Conservation (phyloP, 2,329 filamentous ascomycete species). For the Sporothrix pallida region DNA sequence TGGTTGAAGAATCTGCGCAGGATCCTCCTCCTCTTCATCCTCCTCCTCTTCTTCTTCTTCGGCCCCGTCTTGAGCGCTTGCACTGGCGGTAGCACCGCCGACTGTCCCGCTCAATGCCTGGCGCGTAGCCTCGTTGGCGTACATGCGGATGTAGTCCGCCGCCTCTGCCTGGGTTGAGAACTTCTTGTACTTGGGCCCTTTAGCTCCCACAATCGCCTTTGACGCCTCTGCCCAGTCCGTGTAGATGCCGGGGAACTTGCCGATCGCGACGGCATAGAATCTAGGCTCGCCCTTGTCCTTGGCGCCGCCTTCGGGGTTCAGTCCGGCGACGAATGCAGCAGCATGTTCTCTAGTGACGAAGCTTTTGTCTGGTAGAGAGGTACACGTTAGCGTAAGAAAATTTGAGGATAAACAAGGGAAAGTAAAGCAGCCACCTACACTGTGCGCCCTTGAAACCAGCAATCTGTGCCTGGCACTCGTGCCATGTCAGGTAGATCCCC, state of each 20-base stretch:
- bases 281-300: slow-evolving; percentile 50
- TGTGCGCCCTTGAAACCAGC: slow-evolving; percentile 67
- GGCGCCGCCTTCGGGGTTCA: slow-evolving; percentile 51
- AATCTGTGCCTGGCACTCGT: slow-evolving; percentile 66
- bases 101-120: slow-evolving; percentile 47
- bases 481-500: slow-evolving; percentile 67
- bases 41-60: slow-evolving; percentile 40
- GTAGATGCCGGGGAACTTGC: slow-evolving; percentile 64
- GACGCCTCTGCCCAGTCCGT: slow-evolving; percentile 71
- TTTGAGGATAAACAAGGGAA: slow-evolving; percentile 10
- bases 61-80: slow-evolving; percentile 36
- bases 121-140: slow-evolving; percentile 53
- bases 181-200: slow-evolving; percentile 71
- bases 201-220: slow-evolving; percentile 74
- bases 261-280: slow-evolving; percentile 67
- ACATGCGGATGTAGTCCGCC: slow-evolving; percentile 70
- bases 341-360: slow-evolving; percentile 77
- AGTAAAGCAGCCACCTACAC: slow-evolving; percentile 59
- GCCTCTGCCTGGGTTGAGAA: slow-evolving; percentile 74
- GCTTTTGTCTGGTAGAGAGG: slow-evolving; percentile 69
- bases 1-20: slow-evolving; percentile 45
- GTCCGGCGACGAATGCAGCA: slow-evolving; percentile 74
- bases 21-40: slow-evolving; percentile 44
- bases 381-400: slow-evolving; percentile 19
- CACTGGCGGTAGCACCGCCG: slow-evolving; percentile 37